phyloP scores from a whole-genome alignment of 805 yeast species.

The Ogataea trehalophila region DNA sequence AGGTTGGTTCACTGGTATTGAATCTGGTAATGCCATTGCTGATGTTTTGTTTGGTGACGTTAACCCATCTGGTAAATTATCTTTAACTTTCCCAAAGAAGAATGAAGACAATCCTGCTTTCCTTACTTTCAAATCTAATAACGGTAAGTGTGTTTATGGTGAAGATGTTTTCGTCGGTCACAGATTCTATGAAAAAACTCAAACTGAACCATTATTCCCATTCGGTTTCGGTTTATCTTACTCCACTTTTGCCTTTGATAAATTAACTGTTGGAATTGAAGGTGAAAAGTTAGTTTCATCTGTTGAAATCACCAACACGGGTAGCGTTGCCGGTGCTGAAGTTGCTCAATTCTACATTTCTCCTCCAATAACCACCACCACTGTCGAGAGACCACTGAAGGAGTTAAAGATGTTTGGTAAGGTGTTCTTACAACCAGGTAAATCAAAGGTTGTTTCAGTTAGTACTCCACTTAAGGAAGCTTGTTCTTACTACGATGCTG shows the following conservation, averaged over 20 bases:
- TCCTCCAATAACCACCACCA: conserved; percentile 30
- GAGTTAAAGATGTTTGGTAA: conserved; percentile 55
- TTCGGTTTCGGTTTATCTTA: conserved; percentile 43
- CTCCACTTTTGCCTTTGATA: conserved; percentile 31
- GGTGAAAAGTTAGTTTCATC: conserved; percentile 18
- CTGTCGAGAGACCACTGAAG: conserved; percentile 46
- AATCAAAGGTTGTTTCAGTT: conserved; percentile 33
- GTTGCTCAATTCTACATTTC: conserved; percentile 48
- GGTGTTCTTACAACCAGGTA: conserved; percentile 24
- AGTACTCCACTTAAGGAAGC: conserved; percentile 42
- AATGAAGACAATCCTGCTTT: conserved; percentile 33
- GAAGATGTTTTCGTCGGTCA: conserved; percentile 44
- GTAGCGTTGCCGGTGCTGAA: conserved; percentile 44
- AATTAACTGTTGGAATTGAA: conserved; percentile 27
- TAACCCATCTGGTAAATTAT: conserved; percentile 40
- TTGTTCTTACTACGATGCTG: conserved; percentile 50
- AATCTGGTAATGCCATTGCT: conserved; percentile 38
- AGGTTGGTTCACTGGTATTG: conserved; percentile 37
- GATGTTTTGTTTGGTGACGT: conserved; percentile 40
- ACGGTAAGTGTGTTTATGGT: conserved; percentile 37
- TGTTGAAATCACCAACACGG: conserved; percentile 42
- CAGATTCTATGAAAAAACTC: conserved; percentile 36
- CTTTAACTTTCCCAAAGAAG: conserved; percentile 36
- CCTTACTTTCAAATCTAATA: conserved; percentile 33
- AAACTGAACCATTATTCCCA: conserved; percentile 34